Conservation (phyloP, 2,329 filamentous ascomycete genomes). For the Diaporthe amygdali region DNA sequence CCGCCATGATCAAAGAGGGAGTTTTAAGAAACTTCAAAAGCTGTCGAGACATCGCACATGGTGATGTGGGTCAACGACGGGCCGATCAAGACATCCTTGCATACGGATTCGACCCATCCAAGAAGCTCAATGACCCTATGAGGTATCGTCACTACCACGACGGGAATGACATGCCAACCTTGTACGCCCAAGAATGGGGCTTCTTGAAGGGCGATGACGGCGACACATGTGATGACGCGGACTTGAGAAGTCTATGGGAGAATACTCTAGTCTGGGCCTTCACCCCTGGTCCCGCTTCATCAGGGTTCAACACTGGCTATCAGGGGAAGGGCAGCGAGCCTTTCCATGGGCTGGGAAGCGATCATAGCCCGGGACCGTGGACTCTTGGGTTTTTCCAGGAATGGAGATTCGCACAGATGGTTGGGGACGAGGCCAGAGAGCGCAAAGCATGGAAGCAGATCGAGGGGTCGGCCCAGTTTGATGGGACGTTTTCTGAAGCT, state of each 20-base stretch:
- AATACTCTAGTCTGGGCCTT: constrained; percentile 28
- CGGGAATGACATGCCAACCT: constrained; percentile 30
- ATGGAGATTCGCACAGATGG: constrained; percentile 24
- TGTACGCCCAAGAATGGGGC: constrained; percentile 27
- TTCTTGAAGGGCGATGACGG: background rate
- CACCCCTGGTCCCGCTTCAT: constrained; percentile 14
- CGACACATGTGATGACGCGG: background rate
- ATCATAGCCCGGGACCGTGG: constrained; percentile 27
- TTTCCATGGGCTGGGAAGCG: constrained; percentile 28
- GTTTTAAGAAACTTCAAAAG: background rate
- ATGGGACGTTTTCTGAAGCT: constrained; percentile 29
- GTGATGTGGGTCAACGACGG: background rate
- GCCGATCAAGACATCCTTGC: constrained; percentile 15
- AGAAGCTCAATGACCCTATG: background rate
- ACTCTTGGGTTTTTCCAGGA: constrained; percentile 30
- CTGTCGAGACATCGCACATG: too few relatives aligned
- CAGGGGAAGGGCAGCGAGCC: constrained; percentile 12
- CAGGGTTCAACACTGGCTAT: constrained; percentile 20
- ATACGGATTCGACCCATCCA: constrained; percentile 19
- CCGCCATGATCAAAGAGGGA: background rate
- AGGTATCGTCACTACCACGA: constrained; percentile 27
- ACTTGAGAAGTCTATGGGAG: constrained; percentile 14
- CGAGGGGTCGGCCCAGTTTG: constrained; percentile 27
- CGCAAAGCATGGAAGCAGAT: constrained; percentile 27
- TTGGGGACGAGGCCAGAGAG: background rate